Evolutionary conservation across 257 asterid genomes (phyloP), one percentile per base, ranked within the genome.

Genomic region (Solanum okadae): DNA sequence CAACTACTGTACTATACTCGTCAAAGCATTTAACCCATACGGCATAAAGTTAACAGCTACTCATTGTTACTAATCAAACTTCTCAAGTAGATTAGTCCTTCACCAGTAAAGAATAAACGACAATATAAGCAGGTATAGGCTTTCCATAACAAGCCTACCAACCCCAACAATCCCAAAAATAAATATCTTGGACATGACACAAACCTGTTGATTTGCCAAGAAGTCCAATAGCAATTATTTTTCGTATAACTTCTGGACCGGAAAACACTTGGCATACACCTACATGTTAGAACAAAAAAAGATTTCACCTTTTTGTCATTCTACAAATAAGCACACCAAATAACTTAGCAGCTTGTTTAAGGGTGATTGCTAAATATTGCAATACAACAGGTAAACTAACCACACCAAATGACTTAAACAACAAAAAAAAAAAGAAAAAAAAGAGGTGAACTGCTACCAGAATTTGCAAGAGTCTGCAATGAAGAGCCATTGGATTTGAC

Each of bases 401-500:
- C 59, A 49, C 59, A 49, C 59, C 1, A 49, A 49, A 49, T 49
- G 22, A 49, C 22, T 49, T 14, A 5, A n/a, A 46, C 56, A 46
- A 13, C 56, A 46, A 46, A 46, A 46, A n/a, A n/a, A n/a, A n/a
- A n/a, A n/a, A n/a, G n/a, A 5, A 5, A 33, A 2, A 33, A 13
- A n/a, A 52, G 14, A 22, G 78, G 16, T 34, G 77, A 78, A n/a
- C 12, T 18, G 81, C 27, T 91, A 95, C 99, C 98, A 85, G 38
- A 90, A 92, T 84, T 84, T 61, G 90, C 85, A 46, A 94, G 92
- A 34, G 94, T 89, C 84, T 70, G 88, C 91, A 97, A 85, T 89
- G 97, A 92, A 78, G 94, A 91, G 23, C 96, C 97, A 61, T 89
- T 88, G 86, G 94, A 96, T 91, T 97, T 96, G 78, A 90, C 77